A percentile compares a stretch with the other conserved stretches of the same genome.
phyloP scores from a whole-genome alignment of 768 basidiomycete species.

The Wakefieldia striispora region DNA sequence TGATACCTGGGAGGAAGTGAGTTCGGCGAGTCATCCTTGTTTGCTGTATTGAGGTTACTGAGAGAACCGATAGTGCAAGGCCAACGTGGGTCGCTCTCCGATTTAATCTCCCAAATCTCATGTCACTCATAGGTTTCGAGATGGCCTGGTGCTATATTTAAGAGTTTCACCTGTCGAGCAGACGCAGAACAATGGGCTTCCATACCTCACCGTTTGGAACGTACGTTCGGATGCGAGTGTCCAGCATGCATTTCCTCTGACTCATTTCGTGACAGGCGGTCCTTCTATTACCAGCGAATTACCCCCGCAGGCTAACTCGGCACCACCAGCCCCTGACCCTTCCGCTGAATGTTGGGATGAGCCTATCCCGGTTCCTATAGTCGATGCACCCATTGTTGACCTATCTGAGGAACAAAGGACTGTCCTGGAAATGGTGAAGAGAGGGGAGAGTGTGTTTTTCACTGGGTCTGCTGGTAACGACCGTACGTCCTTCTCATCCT shows the following conservation, averaged over 20 bases:
- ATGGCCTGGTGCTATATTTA: conserved; percentile 51
- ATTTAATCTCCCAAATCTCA: not conserved
- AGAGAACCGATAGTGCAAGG: conserved; percentile 39
- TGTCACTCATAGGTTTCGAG: conserved; percentile 43
- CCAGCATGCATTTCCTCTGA: not conserved
- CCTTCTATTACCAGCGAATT: not conserved
- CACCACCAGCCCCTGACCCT: not conserved
- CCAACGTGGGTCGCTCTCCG: conserved; percentile 34
- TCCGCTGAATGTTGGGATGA: conserved; percentile 1
- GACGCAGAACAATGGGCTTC: conserved; percentile 54
- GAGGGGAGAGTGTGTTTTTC: conserved; percentile 73
- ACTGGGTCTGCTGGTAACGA: conserved; percentile 73
- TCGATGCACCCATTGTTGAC: conserved; percentile 20
- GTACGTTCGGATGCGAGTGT: conserved; percentile 17
- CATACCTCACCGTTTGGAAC: conserved; percentile 4
- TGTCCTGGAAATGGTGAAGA: conserved; percentile 53
- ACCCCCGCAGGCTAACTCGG: not conserved
- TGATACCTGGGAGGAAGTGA: conserved; percentile 57
- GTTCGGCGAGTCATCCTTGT: conserved; percentile 8
- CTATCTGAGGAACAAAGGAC: conserved; percentile 53
- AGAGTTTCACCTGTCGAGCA: conserved; percentile 44
- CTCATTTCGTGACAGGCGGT: conserved; percentile 5
- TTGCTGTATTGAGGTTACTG: not conserved
- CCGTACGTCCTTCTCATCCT: not conserved
- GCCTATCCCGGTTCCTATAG: not conserved